phyloP scores from a whole-genome alignment of 2,329 filamentous ascomycete genomes.

The Rhynchosporium secalis region DNA sequence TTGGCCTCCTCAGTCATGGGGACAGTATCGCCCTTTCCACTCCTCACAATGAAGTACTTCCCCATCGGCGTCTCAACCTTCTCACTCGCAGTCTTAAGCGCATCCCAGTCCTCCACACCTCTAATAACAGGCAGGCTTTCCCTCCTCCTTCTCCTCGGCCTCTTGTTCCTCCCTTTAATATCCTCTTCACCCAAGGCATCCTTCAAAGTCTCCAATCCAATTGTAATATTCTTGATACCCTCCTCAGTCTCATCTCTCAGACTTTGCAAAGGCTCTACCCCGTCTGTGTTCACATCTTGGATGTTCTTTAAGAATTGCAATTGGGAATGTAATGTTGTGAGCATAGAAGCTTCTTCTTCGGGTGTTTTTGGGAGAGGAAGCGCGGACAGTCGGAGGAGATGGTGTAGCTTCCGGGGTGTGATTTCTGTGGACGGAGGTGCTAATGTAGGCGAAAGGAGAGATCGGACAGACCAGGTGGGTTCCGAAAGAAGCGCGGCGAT shows the following conservation, averaged over 20 bases:
- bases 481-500: constrained; percentile 56
- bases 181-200: constrained; percentile 61
- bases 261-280: constrained; percentile 70
- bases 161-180: constrained; percentile 49
- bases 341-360: constrained; percentile 68
- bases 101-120: constrained; percentile 38
- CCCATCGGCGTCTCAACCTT: constrained; percentile 36
- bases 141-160: constrained; percentile 36
- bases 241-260: constrained; percentile 76
- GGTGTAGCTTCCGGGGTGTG: constrained; percentile 68
- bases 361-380: constrained; percentile 68
- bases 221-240: constrained; percentile 55
- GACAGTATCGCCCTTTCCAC: constrained; percentile 30
- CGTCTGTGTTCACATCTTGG: constrained; percentile 73
- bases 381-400: constrained; percentile 86
- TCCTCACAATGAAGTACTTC: constrained; percentile 42
- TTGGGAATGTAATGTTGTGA: constrained; percentile 75
- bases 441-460: constrained; percentile 58
- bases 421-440: constrained; percentile 37
- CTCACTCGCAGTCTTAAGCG: constrained; percentile 36
- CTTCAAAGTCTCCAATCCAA: constrained; percentile 52
- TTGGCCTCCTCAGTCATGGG: neutral
- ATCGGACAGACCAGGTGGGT: constrained; percentile 81
- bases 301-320: constrained; percentile 89
- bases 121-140: constrained; percentile 21